Evolutionary conservation across 1,284 basidiomycete species (phyloP), one percentile per base, ranked within the genome.

Genomic region (Cryptococcus sp.): DNA sequence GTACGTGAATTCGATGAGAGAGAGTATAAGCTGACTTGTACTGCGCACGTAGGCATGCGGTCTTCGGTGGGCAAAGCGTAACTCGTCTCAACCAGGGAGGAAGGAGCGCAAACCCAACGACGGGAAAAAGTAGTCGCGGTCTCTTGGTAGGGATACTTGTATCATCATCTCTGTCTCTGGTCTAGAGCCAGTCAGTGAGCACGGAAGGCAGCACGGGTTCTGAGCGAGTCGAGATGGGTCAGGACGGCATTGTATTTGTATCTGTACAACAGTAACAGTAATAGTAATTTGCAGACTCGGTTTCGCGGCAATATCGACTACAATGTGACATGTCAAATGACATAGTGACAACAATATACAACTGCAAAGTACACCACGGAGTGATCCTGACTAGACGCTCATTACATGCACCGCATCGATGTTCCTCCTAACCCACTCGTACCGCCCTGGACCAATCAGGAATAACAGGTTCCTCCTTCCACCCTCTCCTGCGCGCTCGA

Each of bases 381-480:
- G n/a, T n/a, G n/a, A 35, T 35, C 30, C 3, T 35, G 13, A 35
- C 7, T 10, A 5, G 30, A 35, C 30, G 30, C 8, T 30, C 10
- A 13, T 35, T 35, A 35, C 10, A 13, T 8, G 7, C 4, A 22
- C 15, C 45, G 5, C n/a, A n/a, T n/a, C 3, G 45, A 22, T 3
- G 25, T 35, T 35, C 3, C 30, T 35, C 13, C 35, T 19, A 23
- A 39, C 47, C 51, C 6, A 27, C 55, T 25, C 43, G 58, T 20
- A 62, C 52, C 15, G 81, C 79, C 60, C 86, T 82, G 11, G 90
- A 90, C 90, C 91, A 93, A 75, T 93, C 91, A 2, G 87, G 88
- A 22, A 92, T 74, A 52, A 92, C 75, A 3, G 57, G 61, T 20
- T 58, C 67, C 6, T 67, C 61, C 39, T 53, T 68, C 72, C 71